These are phyloP conservation scores for Boletus sp. DNA, from an alignment of 768 basidiomycete species.

Conservation along the genomic window DNA sequence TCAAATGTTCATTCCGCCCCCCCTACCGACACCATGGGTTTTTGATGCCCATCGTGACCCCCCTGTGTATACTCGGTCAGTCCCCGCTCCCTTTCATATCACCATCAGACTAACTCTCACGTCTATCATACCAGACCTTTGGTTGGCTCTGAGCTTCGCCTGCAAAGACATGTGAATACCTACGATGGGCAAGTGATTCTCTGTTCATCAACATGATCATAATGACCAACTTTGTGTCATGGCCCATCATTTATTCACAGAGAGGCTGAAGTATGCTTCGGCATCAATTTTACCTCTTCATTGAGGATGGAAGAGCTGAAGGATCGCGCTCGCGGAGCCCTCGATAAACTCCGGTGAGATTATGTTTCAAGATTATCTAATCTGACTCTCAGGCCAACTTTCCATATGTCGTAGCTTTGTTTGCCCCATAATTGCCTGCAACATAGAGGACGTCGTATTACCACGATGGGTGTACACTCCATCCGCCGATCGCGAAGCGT, in stretches of 20 bases:
- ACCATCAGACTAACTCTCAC: neutral
- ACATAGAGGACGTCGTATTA: no score
- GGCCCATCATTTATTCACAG: neutral
- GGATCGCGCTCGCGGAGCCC: no score
- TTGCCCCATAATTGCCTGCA: slow-evolving; percentile 2
- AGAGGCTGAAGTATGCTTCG: slow-evolving; percentile 18
- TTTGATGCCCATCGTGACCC: neutral
- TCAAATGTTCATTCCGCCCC: no score
- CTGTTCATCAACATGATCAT: neutral
- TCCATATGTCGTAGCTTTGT: slow-evolving; percentile 9
- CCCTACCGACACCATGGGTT: no score
- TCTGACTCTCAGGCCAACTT: no score
- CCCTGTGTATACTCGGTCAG: slow-evolving; percentile 19
- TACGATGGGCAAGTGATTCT: slow-evolving; percentile 14
- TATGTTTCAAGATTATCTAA: neutral
- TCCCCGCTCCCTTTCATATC: neutral
- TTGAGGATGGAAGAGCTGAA: no score
- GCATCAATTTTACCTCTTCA: slow-evolving; percentile 8
- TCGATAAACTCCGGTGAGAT: neutral
- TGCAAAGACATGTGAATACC: slow-evolving; percentile 11
- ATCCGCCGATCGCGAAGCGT: slow-evolving; percentile 20
- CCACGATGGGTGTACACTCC: slow-evolving; percentile 2
- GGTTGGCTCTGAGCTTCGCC: slow-evolving; percentile 16
- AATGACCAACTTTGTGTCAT: neutral
- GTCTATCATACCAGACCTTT: neutral